Base-by-base conservation (phyloP, 352 stramenopile species). In the Thraustotheca clavata region DNA sequence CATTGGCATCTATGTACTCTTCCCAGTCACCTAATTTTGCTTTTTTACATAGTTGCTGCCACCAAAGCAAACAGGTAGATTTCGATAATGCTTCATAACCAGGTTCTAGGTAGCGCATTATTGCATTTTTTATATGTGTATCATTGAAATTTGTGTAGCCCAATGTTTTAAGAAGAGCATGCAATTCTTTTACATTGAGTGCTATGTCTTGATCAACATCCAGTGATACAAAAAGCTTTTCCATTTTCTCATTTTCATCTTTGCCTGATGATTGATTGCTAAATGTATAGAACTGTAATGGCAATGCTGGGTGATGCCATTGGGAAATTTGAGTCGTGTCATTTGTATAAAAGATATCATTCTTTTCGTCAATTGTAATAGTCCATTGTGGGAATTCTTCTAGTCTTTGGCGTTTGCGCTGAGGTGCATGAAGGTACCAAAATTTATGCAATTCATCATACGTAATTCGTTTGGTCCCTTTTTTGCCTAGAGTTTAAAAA, bases 11-110 rank as follows among this genome's bases (percentile, higher is more conserved):
- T 1, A 73, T 59, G 9, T 81, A 49, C 38, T 88, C 75, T 48
- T 88, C 75, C 80, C 82, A 89, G 5, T 77, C 81, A 1, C 61
- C 52, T 59, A 80, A 72, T 24, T 79, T 75, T 1, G 80, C 69
- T 49, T 76, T 80, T n/a, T 70, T 69, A 4, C 78, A 67, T 38
- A 74, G 76, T 39, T 73, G 67, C 6, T 73, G 22, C 26, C 81
- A 55, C 79, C 79, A 88, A 22, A 40, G 26, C 4, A 68, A 66
- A 4, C 80, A 52, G 4, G 60, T 34, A 1, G 24, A n/a, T 41
- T 59, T 46, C 5, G 26, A 59, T 12, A 33, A n/a, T 16, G 31
- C 4, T 22, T 59, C 32, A 34, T 43, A 59, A 14, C 26, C 32
- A 2, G 26, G 24, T 20, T 59, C 24, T 8, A 35, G 24, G 3